These are phyloP conservation scores for Tolypocladium inflatum DNA, from an alignment of 2,329 filamentous ascomycete genomes.

Conservation along the genomic window DNA sequence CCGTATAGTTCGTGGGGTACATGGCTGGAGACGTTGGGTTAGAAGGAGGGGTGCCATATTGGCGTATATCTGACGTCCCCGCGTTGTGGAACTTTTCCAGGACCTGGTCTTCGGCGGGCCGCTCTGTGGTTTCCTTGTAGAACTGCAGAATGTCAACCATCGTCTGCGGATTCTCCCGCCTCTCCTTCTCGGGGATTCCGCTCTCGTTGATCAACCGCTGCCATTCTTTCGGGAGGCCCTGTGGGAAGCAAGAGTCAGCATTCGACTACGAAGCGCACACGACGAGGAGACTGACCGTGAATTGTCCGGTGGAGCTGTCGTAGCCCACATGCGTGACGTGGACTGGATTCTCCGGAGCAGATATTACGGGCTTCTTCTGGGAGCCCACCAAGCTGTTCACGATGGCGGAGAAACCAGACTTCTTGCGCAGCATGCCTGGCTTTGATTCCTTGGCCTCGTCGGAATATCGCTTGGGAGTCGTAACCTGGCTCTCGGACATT, in stretches of 20 bases:
- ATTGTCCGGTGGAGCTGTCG: constrained; percentile 91
- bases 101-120: constrained; percentile 71
- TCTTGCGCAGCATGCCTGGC: constrained; percentile 60
- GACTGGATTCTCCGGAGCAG: constrained; percentile 94
- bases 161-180: constrained; percentile 89
- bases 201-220: constrained; percentile 91
- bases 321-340: constrained; percentile 98
- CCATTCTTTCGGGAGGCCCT: constrained; percentile 97
- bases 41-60: constrained; percentile 30
- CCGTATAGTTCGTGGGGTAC: constrained; percentile 45
- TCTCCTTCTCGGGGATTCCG: constrained; percentile 91
- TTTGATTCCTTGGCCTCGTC: constrained; percentile 64
- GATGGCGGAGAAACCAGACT: constrained; percentile 80
- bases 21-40: constrained; percentile 41
- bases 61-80: constrained; percentile 45
- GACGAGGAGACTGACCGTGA: constrained; percentile 58
- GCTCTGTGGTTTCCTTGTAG: constrained; percentile 88
- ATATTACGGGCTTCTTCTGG: constrained; percentile 85
- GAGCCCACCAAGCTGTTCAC: constrained; percentile 77
- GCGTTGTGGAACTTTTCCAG: constrained; percentile 96
- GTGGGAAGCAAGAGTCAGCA: constrained; percentile 9
- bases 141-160: constrained; percentile 94
- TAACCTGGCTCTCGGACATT: constrained; percentile 31
- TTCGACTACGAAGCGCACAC: neutral
- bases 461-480: constrained; percentile 62